A percentile compares a stretch with the other conserved stretches of the same genome.
These are phyloP conservation scores for Berkeleyomyces basicola DNA, from an alignment of 2,329 filamentous ascomycete genomes.

Conservation along the genomic window DNA sequence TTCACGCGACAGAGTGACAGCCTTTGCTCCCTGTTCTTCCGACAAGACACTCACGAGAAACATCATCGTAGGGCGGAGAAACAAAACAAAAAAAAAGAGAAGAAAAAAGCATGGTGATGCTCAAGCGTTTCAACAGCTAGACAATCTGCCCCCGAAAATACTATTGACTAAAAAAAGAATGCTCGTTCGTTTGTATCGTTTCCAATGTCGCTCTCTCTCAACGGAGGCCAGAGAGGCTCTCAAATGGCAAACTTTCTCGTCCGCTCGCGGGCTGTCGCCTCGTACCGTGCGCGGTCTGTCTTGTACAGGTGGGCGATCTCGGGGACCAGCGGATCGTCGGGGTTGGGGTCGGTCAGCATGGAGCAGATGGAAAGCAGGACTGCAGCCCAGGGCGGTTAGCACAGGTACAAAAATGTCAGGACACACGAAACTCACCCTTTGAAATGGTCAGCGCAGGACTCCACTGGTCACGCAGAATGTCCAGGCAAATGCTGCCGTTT, in stretches of 20 bases:
- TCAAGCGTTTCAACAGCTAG: neutral
- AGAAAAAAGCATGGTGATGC: neutral
- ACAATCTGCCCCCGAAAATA: neutral
- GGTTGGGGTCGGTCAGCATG: constrained; percentile 98
- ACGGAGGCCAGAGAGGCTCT: constrained; percentile 2
- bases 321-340: constrained; percentile 93
- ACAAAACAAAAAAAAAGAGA: neutral
- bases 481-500: constrained; percentile 96
- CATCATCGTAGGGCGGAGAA: neutral
- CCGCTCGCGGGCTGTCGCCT: constrained; percentile 94
- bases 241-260: constrained; percentile 98
- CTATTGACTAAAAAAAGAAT: neutral
- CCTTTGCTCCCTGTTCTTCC: neutral
- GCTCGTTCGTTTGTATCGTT: neutral
- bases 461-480: constrained; percentile 98
- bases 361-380: constrained; percentile 98
- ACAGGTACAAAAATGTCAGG: neutral
- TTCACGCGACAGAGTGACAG: neutral
- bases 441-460: constrained; percentile 95
- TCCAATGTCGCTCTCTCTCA: neutral
- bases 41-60: neutral
- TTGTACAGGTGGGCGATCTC: constrained; percentile 99
- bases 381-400: constrained; percentile 24
- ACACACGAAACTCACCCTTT: constrained; percentile 52
- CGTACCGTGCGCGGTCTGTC: constrained; percentile 89